Evolutionary conservation across 139 green algal genomes (phyloP).

Genomic region (Micromonas pusilla): DNA sequence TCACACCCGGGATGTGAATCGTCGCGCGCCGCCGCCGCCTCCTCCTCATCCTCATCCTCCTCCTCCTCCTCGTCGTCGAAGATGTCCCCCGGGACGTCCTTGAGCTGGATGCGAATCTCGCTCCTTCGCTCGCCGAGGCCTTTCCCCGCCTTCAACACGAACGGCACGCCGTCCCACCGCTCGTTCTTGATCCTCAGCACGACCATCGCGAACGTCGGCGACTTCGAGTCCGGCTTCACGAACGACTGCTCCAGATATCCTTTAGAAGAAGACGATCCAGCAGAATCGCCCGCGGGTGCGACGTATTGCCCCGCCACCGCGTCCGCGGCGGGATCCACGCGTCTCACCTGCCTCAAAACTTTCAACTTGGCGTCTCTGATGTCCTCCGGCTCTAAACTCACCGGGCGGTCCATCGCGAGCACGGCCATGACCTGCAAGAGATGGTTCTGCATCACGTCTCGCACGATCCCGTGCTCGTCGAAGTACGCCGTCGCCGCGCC

Average conservation of each 20-base stretch:
- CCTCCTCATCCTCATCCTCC: neutral
- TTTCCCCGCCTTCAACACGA: slow-evolving; percentile 97
- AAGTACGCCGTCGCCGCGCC: slow-evolving; percentile 96
- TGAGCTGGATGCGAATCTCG: slow-evolving; percentile 96
- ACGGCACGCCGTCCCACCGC: slow-evolving; percentile 97
- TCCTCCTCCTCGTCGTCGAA: slow-evolving; percentile 50
- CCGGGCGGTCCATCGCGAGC: slow-evolving; percentile 94
- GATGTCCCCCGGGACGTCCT: slow-evolving; percentile 81
- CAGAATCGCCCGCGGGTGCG: neutral
- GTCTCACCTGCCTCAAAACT: slow-evolving; percentile 43
- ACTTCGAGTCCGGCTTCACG: slow-evolving; percentile 52
- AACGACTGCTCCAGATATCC: slow-evolving; percentile 84
- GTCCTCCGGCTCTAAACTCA: slow-evolving; percentile 76
- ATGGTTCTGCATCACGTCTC: slow-evolving; percentile 99
- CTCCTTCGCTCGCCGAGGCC: slow-evolving; percentile 72
- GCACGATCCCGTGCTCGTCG: slow-evolving; percentile 97
- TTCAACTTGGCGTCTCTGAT: slow-evolving; percentile 99
- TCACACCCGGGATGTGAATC: too few relatives aligned
- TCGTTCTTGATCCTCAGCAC: slow-evolving; percentile 91
- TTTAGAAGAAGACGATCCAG: slow-evolving; percentile 28
- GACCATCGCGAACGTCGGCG: slow-evolving; percentile 85
- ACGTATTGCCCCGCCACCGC: slow-evolving; percentile 72
- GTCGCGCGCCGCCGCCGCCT: neutral
- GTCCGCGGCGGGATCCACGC: neutral
- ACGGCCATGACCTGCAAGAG: slow-evolving; percentile 91